phyloP scores from a whole-genome alignment of 2,329 filamentous ascomycete species.

The Trichoderma breve region DNA sequence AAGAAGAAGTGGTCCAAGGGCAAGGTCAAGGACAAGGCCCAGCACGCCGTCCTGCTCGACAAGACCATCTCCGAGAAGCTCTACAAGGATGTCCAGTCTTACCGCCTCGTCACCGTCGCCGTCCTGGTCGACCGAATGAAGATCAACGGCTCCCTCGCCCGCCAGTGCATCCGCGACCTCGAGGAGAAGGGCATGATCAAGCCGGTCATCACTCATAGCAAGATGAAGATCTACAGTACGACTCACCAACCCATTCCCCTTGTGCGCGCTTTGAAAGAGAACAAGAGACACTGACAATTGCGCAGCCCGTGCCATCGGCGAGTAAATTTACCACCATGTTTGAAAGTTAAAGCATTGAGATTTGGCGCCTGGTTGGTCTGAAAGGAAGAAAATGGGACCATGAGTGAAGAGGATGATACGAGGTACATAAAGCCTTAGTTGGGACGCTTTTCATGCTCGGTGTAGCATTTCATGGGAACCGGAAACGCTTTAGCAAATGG shows the following conservation, averaged over 20 bases:
- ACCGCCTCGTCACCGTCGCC: conserved; percentile 98
- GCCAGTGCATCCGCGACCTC: conserved; percentile 83
- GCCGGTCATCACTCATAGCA: conserved; percentile 94
- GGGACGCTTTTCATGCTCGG: conserved; percentile 42
- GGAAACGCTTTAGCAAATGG: conserved; percentile 40
- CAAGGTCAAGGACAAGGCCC: conserved; percentile 99
- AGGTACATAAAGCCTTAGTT: conserved; percentile 37
- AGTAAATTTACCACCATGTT: conserved; percentile 37
- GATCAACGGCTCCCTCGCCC: conserved; percentile 98
- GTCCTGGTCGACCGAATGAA: conserved; percentile 99
- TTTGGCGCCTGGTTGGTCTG: conserved; percentile 40
- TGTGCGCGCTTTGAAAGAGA: background rate
- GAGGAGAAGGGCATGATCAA: conserved; percentile 99
- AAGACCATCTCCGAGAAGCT: conserved; percentile 97
- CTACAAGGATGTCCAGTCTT: conserved; percentile 99
- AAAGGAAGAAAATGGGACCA: conserved; percentile 36
- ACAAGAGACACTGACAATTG: conserved; percentile 31
- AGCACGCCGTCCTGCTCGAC: conserved; percentile 98
- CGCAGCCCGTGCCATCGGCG: conserved; percentile 60
- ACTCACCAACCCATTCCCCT: conserved; percentile 23
- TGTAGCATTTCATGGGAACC: conserved; percentile 39
- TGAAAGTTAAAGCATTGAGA: conserved; percentile 36
- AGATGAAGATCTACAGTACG: conserved; percentile 96
- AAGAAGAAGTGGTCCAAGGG: conserved; percentile 54
- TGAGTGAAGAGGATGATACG: conserved; percentile 36